Evolutionary conservation across 1,284 basidiomycete genomes (phyloP).

Genomic region (Moesziomyces parantarcticus): DNA sequence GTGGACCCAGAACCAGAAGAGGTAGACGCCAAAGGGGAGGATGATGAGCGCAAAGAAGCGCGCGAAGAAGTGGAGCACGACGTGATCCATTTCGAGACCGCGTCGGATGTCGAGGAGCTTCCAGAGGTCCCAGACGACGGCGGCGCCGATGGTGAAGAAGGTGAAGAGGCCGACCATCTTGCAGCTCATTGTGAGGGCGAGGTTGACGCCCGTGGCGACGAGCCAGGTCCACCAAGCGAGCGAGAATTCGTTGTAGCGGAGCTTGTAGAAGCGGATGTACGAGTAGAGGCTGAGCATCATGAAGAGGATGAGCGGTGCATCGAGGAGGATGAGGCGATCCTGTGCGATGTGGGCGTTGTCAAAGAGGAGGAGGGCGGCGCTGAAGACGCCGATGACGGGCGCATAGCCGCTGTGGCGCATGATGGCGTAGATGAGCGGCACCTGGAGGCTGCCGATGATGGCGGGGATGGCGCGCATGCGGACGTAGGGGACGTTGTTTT

Average conservation of each 20-base stretch:
- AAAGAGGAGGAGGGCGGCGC: slow-evolving; percentile 86
- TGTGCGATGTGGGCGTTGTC: slow-evolving; percentile 97
- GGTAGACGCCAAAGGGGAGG: slow-evolving; percentile 87
- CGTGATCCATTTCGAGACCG: slow-evolving; percentile 77
- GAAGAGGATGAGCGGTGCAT: slow-evolving; percentile 94
- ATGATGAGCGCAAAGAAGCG: slow-evolving; percentile 87
- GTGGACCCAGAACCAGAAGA: slow-evolving; percentile 96
- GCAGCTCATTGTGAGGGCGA: slow-evolving; percentile 95
- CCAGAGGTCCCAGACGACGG: slow-evolving; percentile 94
- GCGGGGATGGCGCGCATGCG: slow-evolving; percentile 92
- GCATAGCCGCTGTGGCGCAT: slow-evolving; percentile 99
- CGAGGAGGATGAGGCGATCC: slow-evolving; percentile 93
- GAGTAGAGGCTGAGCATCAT: slow-evolving; percentile 91
- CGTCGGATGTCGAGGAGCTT: slow-evolving; percentile 87
- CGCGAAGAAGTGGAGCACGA: slow-evolving; percentile 88
- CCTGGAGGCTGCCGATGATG: slow-evolving; percentile 85
- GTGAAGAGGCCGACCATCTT: slow-evolving; percentile 98
- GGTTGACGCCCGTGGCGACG: slow-evolving; percentile 85
- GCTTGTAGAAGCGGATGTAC: slow-evolving; percentile 95
- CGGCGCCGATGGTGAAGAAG: slow-evolving; percentile 87
- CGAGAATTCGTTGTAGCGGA: slow-evolving; percentile 77
- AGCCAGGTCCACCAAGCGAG: slow-evolving; percentile 92
- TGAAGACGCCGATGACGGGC: slow-evolving; percentile 86
- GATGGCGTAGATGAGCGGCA: slow-evolving; percentile 91
- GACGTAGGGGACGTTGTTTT: slow-evolving; percentile 88